Percentiles rank a stretch among this genome's conserved stretches.
Conservation (phyloP, 2,329 filamentous ascomycete species). For the Paecilomyces dactylethromorphus region DNA sequence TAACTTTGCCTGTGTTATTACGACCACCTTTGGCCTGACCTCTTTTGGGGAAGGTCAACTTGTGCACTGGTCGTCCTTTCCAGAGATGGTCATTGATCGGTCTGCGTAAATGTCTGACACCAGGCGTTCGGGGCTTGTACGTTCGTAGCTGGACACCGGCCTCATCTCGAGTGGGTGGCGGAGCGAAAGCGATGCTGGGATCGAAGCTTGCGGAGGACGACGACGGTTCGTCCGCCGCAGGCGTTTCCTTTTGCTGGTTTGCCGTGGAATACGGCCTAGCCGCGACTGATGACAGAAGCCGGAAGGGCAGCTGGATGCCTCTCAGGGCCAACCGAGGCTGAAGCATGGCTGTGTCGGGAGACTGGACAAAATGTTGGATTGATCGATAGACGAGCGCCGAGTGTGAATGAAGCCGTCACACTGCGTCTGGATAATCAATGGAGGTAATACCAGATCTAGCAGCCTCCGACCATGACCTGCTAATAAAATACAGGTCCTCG, state of each 20-base stretch:
- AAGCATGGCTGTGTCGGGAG: conserved; percentile 46
- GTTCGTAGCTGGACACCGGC: conserved; percentile 57
- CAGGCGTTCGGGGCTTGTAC: conserved; percentile 90
- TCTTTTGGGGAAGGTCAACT: conserved; percentile 85
- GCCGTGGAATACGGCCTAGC: conserved; percentile 49
- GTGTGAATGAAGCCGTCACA: background rate
- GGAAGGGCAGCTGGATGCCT: conserved; percentile 43
- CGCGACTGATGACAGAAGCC: conserved; percentile 38
- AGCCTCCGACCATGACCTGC: background rate
- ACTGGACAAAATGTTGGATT: background rate
- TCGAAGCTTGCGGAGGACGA: conserved; percentile 30
- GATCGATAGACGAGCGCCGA: no score
- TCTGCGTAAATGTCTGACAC: conserved; percentile 81
- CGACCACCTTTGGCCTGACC: conserved; percentile 88
- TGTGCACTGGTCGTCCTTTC: conserved; percentile 79
- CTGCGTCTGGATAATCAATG: background rate
- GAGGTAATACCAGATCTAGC: background rate
- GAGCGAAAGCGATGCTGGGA: conserved; percentile 35
- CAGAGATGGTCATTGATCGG: conserved; percentile 95
- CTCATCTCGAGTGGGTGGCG: conserved; percentile 38
- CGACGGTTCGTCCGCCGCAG: conserved; percentile 17
- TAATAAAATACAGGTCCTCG: background rate
- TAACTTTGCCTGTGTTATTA: conserved; percentile 79
- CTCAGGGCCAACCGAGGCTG: conserved; percentile 58
- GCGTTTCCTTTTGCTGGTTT: conserved; percentile 27